Base-by-base conservation (phyloP, 805 yeast species). In the Spencermartinsiella europaea region DNA sequence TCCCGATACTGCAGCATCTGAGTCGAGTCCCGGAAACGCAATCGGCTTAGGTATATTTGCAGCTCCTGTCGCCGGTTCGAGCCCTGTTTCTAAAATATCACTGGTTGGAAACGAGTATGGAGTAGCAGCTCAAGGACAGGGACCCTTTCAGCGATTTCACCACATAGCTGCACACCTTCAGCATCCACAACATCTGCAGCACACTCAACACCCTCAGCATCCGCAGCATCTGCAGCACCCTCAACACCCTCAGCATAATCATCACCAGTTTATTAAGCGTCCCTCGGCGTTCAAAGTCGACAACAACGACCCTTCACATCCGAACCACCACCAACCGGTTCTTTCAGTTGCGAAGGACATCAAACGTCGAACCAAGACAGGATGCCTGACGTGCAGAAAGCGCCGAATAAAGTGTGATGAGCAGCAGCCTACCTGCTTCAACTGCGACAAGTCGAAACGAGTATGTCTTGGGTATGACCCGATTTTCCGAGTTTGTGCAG, bases 381-480 rank as follows among this genome's bases (percentile, higher is more conserved):
- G 91, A 2, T 83, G 90, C 61, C 63, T 81, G 46, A 83, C 90
- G 1, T 89, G 96, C 60, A 71, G 96, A 34, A 77, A 83, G 42
- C 84, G 84, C 56, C 85, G 85, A 48, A 57, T 65, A 31, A 75
- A 82, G 50, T 85, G 95, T 68, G 90, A 85, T 54, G 88, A 90
- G 0, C 74, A 73, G 34, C 45, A 67, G 40, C 74, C 79, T 1
- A 77, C 74, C 50, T 89, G 96, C 61, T 76, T 85, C 0, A 80
- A 84, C 51, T 89, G 96, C 68, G 77, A 77, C 10, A 73, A 79
- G n/a, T 85, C 81, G 1, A 90, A 89, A 1, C 69, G 83, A 44
- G 84, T 81, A 47, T 89, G 96, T 63, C 79, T 79, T n/a, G 89
- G 88, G 3, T 83, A 83, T 59, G 85, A 77, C 45, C 60, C 72